phyloP scores from a whole-genome alignment of 2,329 filamentous ascomycete genomes.

The Diaporthe sp. region DNA sequence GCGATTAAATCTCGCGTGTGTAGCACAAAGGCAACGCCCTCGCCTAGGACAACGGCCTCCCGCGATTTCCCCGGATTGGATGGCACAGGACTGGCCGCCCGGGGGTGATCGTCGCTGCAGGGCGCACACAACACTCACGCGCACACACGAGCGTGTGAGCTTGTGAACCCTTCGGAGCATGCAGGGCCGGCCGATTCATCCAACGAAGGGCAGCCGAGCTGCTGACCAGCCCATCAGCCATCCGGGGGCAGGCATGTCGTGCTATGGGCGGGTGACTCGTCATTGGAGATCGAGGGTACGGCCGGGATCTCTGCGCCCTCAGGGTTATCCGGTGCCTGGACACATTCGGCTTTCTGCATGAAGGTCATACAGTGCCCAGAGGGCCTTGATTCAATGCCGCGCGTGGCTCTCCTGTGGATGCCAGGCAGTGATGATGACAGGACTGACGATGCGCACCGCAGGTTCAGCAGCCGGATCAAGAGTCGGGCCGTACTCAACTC shows the following conservation, averaged over 20 bases:
- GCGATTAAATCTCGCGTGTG: slow-evolving; percentile 3
- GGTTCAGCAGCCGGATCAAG: background rate
- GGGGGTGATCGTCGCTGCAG: slow-evolving; percentile 27
- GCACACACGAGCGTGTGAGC: background rate
- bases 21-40: slow-evolving; percentile 19
- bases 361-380: slow-evolving; percentile 18
- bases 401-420: background rate
- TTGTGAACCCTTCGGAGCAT: slow-evolving; percentile 18
- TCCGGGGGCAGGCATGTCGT: background rate
- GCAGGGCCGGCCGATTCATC: slow-evolving; percentile 9
- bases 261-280: slow-evolving; percentile 17
- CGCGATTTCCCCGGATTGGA: slow-evolving; percentile 8
- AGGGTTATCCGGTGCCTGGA: background rate
- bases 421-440: background rate
- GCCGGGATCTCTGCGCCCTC: background rate
- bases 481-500: background rate
- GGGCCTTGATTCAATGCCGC: background rate
- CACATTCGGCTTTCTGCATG: slow-evolving; percentile 10
- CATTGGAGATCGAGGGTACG: slow-evolving; percentile 13
- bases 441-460: background rate
- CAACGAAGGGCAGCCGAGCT: background rate
- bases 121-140: background rate
- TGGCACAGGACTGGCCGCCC: slow-evolving; percentile 16
- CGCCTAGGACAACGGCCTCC: background rate
- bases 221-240: slow-evolving; percentile 7